Evolutionary conservation across 2,329 filamentous ascomycete species (phyloP).

Genomic region (Chaetomium globosum): DNA sequence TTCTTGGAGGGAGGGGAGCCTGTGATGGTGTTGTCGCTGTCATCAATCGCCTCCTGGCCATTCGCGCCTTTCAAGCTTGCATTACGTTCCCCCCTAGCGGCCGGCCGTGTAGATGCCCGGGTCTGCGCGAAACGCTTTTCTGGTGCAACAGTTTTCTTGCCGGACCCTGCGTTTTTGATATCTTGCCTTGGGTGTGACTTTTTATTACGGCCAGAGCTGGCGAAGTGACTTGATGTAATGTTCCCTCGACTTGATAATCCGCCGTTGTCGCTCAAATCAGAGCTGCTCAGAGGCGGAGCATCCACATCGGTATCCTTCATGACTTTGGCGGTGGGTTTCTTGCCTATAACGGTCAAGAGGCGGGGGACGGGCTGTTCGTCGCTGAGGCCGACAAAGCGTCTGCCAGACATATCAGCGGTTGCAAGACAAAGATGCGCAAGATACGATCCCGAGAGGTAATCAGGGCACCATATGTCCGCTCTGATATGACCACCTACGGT

Average conservation of each 20-base stretch:
- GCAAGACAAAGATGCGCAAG: neutral
- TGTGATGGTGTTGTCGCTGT: neutral
- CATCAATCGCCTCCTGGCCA: neutral
- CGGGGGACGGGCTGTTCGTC: conserved; percentile 15
- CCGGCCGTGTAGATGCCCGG: conserved; percentile 4
- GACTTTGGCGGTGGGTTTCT: neutral
- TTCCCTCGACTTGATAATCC: conserved; percentile 18
- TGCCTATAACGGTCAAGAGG: conserved; percentile 13
- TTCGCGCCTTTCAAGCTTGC: neutral
- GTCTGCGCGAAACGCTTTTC: neutral
- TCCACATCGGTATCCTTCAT: conserved; percentile 17
- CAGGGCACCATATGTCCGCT: neutral
- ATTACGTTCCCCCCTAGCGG: too few species aligned
- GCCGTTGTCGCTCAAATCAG: conserved; percentile 20
- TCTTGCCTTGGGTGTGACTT: neutral
- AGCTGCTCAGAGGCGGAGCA: conserved; percentile 27
- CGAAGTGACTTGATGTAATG: conserved; percentile 23
- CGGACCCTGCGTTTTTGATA: neutral
- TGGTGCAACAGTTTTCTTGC: neutral
- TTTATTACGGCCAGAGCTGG: neutral
- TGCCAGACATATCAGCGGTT: conserved; percentile 12
- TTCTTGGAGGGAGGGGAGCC: conserved; percentile 20
- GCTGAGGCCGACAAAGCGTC: conserved; percentile 24
- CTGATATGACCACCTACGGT: neutral
- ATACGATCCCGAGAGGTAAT: neutral